phyloP scores from a whole-genome alignment of 2,329 filamentous ascomycete genomes.

The Pseudocercospora crystallina region DNA sequence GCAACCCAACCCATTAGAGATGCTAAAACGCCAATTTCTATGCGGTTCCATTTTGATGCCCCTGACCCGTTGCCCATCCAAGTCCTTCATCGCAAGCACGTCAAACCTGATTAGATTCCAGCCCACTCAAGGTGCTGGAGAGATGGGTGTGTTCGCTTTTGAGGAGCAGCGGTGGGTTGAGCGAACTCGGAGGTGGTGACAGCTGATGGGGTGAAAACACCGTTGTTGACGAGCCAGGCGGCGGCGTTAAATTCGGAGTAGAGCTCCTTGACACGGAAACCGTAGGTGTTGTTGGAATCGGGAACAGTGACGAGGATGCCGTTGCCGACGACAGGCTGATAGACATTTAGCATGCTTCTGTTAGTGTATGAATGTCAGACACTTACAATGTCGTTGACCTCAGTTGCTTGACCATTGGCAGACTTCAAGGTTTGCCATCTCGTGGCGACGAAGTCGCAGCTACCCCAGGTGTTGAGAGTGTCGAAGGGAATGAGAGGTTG shows the following conservation, averaged over 20 bases:
- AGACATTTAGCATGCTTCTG: background rate
- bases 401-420: constrained; percentile 27
- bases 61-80: too few species aligned
- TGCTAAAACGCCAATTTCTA: too few species aligned
- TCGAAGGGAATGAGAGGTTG: constrained; percentile 34
- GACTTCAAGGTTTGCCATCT: constrained; percentile 29
- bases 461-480: constrained; percentile 30
- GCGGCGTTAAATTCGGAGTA: constrained; percentile 34
- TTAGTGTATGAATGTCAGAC: background rate
- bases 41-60: too few species aligned
- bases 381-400: constrained; percentile 30
- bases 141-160: constrained; percentile 10
- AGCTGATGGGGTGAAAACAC: constrained; percentile 27
- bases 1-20: too few species aligned
- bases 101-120: too few species aligned
- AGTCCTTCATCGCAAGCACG: too few species aligned
- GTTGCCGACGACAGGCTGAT: constrained; percentile 28
- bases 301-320: constrained; percentile 28
- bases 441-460: constrained; percentile 28
- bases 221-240: constrained; percentile 33
- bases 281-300: constrained; percentile 26
- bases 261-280: constrained; percentile 30
- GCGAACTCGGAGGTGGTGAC: constrained; percentile 22
- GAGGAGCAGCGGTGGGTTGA: constrained; percentile 12
- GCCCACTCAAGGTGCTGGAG: constrained; percentile 3